phyloP scores from a whole-genome alignment of 176 grass and related monocot species.

The Cymbopogon citratus region DNA sequence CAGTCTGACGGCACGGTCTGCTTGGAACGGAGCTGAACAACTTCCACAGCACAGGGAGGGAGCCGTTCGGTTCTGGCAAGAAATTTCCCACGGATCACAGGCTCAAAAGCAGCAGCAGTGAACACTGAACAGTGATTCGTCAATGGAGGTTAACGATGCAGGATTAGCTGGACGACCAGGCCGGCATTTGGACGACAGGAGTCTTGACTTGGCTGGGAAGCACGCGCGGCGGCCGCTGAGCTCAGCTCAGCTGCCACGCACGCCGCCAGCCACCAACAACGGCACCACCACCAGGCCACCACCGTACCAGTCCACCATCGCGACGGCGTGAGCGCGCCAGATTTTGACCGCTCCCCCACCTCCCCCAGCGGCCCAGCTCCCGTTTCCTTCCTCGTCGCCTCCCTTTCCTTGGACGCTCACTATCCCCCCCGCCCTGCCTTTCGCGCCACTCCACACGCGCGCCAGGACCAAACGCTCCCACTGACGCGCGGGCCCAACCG shows the following conservation, averaged over 20 bases:
- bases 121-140: neutral
- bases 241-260: neutral
- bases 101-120: neutral
- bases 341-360: constrained; percentile 38
- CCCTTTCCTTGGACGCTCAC: constrained; percentile 44
- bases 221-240: neutral
- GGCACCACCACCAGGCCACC: neutral
- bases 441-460: constrained; percentile 23
- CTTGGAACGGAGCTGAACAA: neutral
- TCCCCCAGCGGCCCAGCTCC: neutral
- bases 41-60: neutral
- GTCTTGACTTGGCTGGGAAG: constrained; percentile 5
- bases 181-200: neutral
- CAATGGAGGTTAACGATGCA: neutral
- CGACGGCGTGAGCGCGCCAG: neutral
- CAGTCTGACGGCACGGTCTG: neutral
- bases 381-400: neutral
- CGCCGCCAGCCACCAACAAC: constrained; percentile 8
- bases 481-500: neutral
- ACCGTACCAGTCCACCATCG: neutral
- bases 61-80: neutral
- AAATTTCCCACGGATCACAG: neutral
- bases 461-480: fast-evolving
- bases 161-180: neutral
- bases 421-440: constrained; percentile 8